A percentile compares a stretch with the other conserved stretches of the same genome.
These are phyloP conservation scores for Picea abies DNA, from an alignment of 83 land plant genomes.

Conservation along the genomic window DNA sequence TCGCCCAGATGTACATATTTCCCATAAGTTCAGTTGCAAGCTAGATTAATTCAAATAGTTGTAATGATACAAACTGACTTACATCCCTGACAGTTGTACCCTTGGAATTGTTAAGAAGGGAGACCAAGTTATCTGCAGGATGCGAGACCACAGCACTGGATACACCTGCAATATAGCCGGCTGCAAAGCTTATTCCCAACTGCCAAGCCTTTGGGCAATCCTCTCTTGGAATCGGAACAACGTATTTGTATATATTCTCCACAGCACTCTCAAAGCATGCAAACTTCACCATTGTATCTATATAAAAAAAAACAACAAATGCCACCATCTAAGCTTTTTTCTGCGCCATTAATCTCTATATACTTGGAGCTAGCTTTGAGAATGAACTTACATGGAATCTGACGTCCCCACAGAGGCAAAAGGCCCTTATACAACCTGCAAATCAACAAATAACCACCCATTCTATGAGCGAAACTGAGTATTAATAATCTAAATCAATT, in stretches of 20 bases:
- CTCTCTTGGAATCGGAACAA: slow-evolving; percentile 36
- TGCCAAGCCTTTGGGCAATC: slow-evolving; percentile 31
- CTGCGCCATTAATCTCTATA: too few relatives aligned
- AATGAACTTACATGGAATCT: slow-evolving; percentile 45
- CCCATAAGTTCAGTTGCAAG: too few relatives aligned
- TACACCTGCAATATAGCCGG: slow-evolving; percentile 53
- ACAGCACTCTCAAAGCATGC: slow-evolving; percentile 85
- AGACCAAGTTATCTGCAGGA: slow-evolving; percentile 52
- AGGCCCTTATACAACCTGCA: slow-evolving; percentile 42
- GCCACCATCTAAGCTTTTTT: too few relatives aligned
- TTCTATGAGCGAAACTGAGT: not conserved
- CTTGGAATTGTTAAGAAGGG: slow-evolving; percentile 31
- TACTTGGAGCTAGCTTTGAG: too few relatives aligned
- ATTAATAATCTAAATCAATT: too few relatives aligned
- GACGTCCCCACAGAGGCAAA: slow-evolving; percentile 53
- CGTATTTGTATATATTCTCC: slow-evolving; percentile 82
- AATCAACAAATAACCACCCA: slow-evolving; percentile 6
- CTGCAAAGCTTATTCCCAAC: slow-evolving; percentile 47
- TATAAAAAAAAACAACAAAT: slow-evolving; percentile 3
- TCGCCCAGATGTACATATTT: too few relatives aligned
- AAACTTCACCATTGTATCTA: slow-evolving; percentile 97
- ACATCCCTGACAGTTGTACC: slow-evolving; percentile 32
- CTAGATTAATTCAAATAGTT: too few relatives aligned
- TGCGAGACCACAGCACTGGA: slow-evolving; percentile 43
- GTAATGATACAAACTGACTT: not conserved